phyloP scores from a whole-genome alignment of 2,329 filamentous ascomycete species.

The Thielaviopsis cerberus region DNA sequence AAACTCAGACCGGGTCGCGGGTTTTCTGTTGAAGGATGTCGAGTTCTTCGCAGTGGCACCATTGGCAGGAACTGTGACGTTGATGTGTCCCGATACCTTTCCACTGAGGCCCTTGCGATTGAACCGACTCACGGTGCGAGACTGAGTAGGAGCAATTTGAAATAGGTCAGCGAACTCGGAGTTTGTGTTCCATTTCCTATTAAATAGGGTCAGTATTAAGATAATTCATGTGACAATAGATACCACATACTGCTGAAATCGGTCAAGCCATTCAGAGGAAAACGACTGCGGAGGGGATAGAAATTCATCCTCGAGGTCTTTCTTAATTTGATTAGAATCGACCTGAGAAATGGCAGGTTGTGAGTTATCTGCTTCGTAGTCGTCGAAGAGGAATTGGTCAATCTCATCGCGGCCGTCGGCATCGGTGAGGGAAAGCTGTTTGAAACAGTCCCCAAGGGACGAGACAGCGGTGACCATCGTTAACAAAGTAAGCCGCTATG shows the following conservation, averaged over 20 bases:
- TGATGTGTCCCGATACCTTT: constrained; percentile 78
- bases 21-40: constrained; percentile 71
- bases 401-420: constrained; percentile 3
- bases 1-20: constrained; percentile 72
- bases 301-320: constrained; percentile 56
- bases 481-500: not conserved
- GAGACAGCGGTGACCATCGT: not conserved
- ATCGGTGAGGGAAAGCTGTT: constrained; percentile 1
- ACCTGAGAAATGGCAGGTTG: not conserved
- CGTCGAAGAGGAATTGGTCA: constrained; percentile 7
- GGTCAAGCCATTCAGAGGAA: constrained; percentile 70
- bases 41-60: constrained; percentile 90
- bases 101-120: constrained; percentile 81
- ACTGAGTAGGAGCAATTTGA: constrained; percentile 74
- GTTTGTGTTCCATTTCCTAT: constrained; percentile 54
- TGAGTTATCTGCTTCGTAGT: not conserved
- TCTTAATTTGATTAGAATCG: constrained; percentile 42
- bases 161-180: constrained; percentile 72
- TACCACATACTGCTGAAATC: constrained; percentile 50
- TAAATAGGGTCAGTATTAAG: not conserved
- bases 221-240: not conserved
- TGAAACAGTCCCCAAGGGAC: not conserved
- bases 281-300: constrained; percentile 65
- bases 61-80: constrained; percentile 77
- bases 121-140: constrained; percentile 85